Evolutionary conservation across 2,329 filamentous ascomycete genomes (phyloP), one percentile per base, ranked within the genome.

Genomic region (Epichloe amarillans): DNA sequence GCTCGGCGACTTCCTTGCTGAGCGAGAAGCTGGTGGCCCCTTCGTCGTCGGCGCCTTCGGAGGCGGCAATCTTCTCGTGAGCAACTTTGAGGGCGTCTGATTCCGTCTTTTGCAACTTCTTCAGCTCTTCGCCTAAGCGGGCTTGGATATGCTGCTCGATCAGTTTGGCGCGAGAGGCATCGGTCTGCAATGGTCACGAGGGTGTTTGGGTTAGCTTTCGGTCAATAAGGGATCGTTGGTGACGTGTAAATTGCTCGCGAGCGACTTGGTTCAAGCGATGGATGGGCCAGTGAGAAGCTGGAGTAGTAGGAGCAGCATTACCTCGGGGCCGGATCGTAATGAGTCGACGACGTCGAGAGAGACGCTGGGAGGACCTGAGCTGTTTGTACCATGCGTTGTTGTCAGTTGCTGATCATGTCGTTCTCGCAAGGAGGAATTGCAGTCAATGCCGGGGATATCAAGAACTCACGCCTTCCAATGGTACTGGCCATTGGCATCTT

Each of bases 81-180:
- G 87, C 79, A 52, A 81, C 72, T 58, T 76, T 74, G 56, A 95
- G 82, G 53, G 82, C 80, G 47, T 82, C 75, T 56, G 79, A 70
- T 65, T 91, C 84, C 60, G 83, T 73, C 56, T 80, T 76, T 65
- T 83, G 83, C 56, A 95, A 80, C 60, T 83, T 83, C 68, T 84
- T 82, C 58, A 97, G 87, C 71, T 96, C 90, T 61, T 82, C 76
- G 61, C 84, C 81, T 54, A 96, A 88, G 68, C 91, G 90, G 64
- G 80, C 73, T 73, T 96, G 90, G 67, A 95, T 83, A 61, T 91
- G 84, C 56, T 93, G 81, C 72, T 97, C 91, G 67, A 88, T 73
- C 63, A 83, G 75, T 70, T 87, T 87, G 61, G 84, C 78, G 65
- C 91, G 89, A 57, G 88, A 90, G 53, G 83, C 82, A 72, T 97